These are phyloP conservation scores for Diaporthe sp. DNA, from an alignment of 2,329 filamentous ascomycete genomes.

Conservation along the genomic window DNA sequence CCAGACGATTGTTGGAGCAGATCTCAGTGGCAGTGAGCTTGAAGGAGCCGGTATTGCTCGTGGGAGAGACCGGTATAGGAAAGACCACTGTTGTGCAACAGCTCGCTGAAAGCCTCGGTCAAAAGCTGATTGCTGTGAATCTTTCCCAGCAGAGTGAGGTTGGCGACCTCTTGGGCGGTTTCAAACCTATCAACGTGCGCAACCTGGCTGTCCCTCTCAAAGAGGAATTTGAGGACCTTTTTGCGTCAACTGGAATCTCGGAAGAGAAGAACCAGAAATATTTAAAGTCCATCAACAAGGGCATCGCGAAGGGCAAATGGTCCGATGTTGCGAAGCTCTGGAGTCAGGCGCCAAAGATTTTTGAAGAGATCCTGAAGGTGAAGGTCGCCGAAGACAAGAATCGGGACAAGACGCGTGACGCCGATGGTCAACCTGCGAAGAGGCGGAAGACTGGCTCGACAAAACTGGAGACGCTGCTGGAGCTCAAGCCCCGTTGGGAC, in stretches of 20 bases:
- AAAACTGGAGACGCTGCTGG: conserved; percentile 74
- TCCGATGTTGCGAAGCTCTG: conserved; percentile 86
- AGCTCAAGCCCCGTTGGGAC: conserved; percentile 80
- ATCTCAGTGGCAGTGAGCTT: conserved; percentile 86
- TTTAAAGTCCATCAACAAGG: conserved; percentile 83
- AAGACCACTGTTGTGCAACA: conserved; percentile 98
- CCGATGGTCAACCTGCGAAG: conserved; percentile 75
- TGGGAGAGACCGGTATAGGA: conserved; percentile 98
- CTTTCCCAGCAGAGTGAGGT: conserved; percentile 98
- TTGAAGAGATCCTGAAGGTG: conserved; percentile 76
- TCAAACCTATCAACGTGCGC: conserved; percentile 94
- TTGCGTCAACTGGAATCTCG: conserved; percentile 87
- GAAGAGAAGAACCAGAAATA: conserved; percentile 90
- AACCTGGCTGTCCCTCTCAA: conserved; percentile 90
- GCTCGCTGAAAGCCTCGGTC: conserved; percentile 84
- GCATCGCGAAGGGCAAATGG: conserved; percentile 88
- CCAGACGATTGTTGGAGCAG: conserved; percentile 87
- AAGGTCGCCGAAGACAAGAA: conserved; percentile 63
- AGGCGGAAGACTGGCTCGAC: conserved; percentile 72
- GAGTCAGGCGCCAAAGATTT: conserved; percentile 91
- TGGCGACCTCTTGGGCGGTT: conserved; percentile 94
- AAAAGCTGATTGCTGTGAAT: conserved; percentile 93
- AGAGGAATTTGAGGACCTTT: conserved; percentile 93
- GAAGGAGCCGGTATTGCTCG: conserved; percentile 90
- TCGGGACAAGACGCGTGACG: conserved; percentile 57